A percentile compares a stretch with the other conserved stretches of the same genome.
phyloP scores from a whole-genome alignment of 139 green algal species.

The Micractinium conductrix region DNA sequence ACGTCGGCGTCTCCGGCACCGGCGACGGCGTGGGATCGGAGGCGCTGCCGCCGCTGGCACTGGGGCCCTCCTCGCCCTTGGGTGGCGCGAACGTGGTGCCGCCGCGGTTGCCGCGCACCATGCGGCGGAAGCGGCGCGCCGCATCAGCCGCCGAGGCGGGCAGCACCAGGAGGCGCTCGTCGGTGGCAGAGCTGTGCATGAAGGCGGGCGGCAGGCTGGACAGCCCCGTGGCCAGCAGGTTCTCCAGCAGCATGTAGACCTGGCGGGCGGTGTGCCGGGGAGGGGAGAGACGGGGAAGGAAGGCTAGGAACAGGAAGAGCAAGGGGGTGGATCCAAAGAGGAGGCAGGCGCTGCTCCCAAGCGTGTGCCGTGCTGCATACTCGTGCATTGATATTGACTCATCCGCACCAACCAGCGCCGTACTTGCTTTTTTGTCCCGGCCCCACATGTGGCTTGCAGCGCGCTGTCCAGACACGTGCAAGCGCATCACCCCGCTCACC shows the following conservation, averaged over 20 bases:
- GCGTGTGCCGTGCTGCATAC: no score
- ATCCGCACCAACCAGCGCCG: no score
- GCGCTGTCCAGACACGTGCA: no score
- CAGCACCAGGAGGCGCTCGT: conserved; percentile 37
- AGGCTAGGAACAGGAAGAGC: no score
- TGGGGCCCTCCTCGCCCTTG: not conserved
- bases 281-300: not conserved
- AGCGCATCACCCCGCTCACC: no score
- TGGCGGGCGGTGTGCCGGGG: not conserved
- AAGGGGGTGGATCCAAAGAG: no score
- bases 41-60: not conserved
- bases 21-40: conserved; percentile 18
- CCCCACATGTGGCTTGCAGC: no score
- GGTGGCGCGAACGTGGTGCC: conserved; percentile 13
- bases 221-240: conserved; percentile 37
- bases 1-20: conserved; percentile 28
- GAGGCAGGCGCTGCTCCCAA: no score
- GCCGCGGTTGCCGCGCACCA: conserved; percentile 6
- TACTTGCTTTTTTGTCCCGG: no score
- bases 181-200: conserved; percentile 40
- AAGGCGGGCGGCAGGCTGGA: conserved; percentile 40
- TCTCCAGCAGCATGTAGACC: conserved; percentile 31
- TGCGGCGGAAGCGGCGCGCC: conserved; percentile 19
- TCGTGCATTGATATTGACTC: no score
- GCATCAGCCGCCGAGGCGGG: conserved; percentile 36